phyloP scores from a whole-genome alignment of 2,329 filamentous ascomycete genomes.

The Hypocreales sp. region DNA sequence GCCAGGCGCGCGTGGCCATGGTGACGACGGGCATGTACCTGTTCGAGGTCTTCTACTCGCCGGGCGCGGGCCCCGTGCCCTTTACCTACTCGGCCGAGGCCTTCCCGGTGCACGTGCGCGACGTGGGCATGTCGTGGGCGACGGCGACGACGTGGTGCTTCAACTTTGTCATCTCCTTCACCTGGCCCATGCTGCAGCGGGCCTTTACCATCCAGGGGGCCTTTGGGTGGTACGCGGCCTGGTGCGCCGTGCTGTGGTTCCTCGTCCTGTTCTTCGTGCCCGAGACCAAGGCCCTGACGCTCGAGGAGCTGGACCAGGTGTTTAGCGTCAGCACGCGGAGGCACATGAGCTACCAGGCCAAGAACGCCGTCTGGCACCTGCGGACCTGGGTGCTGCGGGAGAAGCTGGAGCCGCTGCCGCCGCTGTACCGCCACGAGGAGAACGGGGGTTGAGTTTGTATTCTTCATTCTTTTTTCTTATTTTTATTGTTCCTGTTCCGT shows the following conservation, averaged over 20 bases:
- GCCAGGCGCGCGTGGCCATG: conserved; percentile 13
- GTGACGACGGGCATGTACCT: conserved; percentile 22
- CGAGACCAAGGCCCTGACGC: conserved; percentile 18
- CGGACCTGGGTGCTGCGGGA: conserved; percentile 4
- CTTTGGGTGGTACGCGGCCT: conserved; percentile 23
- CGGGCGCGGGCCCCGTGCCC: conserved; percentile 40
- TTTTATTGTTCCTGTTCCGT: no score
- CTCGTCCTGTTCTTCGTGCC: conserved; percentile 18
- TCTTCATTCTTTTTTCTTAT: no score
- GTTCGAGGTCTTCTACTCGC: conserved; percentile 25
- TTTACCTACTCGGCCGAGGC: conserved; percentile 46
- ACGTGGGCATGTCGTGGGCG: conserved; percentile 35
- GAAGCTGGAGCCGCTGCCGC: conserved; percentile 5
- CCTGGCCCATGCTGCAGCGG: conserved; percentile 12
- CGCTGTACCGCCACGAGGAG: conserved; percentile 3
- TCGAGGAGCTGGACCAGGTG: conserved; percentile 18
- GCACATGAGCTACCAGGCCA: conserved; percentile 14
- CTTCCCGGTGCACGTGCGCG: conserved; percentile 39
- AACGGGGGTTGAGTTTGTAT: no score
- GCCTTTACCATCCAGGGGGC: conserved; percentile 16
- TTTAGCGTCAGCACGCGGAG: conserved; percentile 16
- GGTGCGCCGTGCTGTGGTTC: conserved; percentile 18
- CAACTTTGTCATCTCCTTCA: conserved; percentile 21
- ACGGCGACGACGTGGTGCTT: conserved; percentile 25
- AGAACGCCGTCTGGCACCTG: conserved; percentile 8